Percentiles rank a stretch among this genome's conserved stretches.
Evolutionary conservation across 495 filamentous ascomycete genomes (phyloP).

Genomic region (Daldinia concentrica): DNA sequence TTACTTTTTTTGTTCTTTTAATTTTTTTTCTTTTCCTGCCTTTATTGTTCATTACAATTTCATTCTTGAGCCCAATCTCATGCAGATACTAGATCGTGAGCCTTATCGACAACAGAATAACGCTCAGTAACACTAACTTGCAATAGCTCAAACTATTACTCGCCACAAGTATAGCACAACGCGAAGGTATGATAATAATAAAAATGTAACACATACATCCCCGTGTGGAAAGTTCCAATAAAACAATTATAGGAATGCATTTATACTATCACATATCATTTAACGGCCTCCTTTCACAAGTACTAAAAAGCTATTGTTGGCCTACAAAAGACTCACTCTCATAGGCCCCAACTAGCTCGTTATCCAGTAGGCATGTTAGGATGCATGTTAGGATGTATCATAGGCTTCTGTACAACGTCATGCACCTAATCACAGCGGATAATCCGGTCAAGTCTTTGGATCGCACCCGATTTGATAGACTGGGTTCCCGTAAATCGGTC

Average conservation of each 20-base stretch:
- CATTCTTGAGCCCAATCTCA: background rate
- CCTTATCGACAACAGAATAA: background rate
- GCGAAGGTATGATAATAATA: background rate
- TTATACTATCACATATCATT: constrained; percentile 1
- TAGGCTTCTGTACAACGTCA: constrained; percentile 30
- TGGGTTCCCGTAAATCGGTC: constrained; percentile 13
- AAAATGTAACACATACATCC: background rate
- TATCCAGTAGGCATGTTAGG: background rate
- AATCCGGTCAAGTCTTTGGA: constrained; percentile 25
- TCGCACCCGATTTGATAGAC: constrained; percentile 30
- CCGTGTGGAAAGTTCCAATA: background rate
- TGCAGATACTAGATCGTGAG: background rate
- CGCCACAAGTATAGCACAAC: background rate
- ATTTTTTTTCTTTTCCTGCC: background rate
- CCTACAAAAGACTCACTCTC: background rate
- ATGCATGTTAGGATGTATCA: background rate
- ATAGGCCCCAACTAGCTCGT: background rate
- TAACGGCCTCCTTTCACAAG: background rate
- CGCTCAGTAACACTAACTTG: background rate
- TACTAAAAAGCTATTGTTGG: background rate
- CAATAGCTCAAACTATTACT: background rate
- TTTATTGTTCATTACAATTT: background rate
- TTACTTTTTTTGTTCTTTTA: background rate
- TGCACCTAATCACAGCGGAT: constrained; percentile 27
- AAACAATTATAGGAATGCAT: background rate